Conservation (phyloP, 257 asterid genomes). For the Solanum rostratum region DNA sequence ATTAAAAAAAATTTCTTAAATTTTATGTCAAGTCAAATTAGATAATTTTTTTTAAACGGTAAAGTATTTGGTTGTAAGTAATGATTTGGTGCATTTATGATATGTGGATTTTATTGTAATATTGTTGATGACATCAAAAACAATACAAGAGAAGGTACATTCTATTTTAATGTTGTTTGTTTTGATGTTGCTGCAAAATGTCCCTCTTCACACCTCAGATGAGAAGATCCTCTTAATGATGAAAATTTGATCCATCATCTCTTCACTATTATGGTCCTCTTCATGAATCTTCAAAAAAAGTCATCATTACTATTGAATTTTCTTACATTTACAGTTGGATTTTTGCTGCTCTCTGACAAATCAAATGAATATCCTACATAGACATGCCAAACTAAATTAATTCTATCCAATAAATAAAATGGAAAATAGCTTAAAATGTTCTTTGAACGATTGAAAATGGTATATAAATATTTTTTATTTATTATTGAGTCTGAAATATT, state of each 20-base stretch:
- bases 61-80: neutral
- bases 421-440: too few species aligned
- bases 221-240: neutral
- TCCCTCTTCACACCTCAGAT: neutral
- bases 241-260: neutral
- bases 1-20: too few species aligned
- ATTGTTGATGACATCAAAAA: slow-evolving; percentile 9
- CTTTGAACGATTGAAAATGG: too few species aligned
- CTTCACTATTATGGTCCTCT: slow-evolving; percentile 9
- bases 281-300: neutral
- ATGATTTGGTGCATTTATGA: slow-evolving; percentile 21
- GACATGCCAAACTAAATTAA: neutral
- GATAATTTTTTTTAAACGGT: too few species aligned
- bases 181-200: neutral
- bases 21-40: too few species aligned
- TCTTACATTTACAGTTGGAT: neutral
- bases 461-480: too few species aligned
- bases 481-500: too few species aligned
- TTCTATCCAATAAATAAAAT: too few species aligned
- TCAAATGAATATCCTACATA: neutral
- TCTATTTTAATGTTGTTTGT: neutral
- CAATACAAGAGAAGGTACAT: slow-evolving; percentile 8
- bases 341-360: neutral
- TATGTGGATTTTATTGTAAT: neutral
- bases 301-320: neutral